Conservation (phyloP, 345 rosid genomes). For the Salix caprea region DNA sequence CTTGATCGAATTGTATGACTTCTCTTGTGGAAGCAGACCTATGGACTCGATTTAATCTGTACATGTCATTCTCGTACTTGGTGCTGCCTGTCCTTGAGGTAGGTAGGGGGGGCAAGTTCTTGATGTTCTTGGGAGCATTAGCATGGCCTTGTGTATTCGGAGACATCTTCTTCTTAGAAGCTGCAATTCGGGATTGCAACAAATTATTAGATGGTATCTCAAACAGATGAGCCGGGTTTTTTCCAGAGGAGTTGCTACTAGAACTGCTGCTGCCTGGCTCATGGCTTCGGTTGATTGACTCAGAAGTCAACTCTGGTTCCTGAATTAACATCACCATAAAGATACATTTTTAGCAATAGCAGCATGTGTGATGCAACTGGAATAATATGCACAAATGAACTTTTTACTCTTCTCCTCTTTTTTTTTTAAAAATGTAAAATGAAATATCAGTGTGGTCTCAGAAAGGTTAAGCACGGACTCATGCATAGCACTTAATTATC, state of each 20-base stretch:
- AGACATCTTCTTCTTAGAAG: slow-evolving; percentile 19
- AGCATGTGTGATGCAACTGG: not conserved
- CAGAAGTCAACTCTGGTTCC: slow-evolving; percentile 22
- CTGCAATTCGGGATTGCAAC: slow-evolving; percentile 18
- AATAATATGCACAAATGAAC: not conserved
- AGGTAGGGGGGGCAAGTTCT: slow-evolving; percentile 42
- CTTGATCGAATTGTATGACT: slow-evolving; percentile 30
- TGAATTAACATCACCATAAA: slow-evolving; percentile 10
- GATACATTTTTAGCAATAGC: no score
- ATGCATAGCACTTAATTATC: no score
- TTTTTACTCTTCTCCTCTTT: no score
- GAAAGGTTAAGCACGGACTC: no score
- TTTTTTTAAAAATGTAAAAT: no score
- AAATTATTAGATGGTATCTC: slow-evolving; percentile 14
- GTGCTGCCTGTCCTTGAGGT: slow-evolving; percentile 13
- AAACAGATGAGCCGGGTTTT: slow-evolving; percentile 10
- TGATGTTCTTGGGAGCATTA: slow-evolving; percentile 12
- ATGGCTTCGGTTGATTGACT: slow-evolving; percentile 13
- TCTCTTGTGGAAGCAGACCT: slow-evolving; percentile 58
- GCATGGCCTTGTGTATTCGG: slow-evolving; percentile 18
- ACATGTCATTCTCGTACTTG: slow-evolving; percentile 17
- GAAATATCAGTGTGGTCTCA: no score
- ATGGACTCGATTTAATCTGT: slow-evolving; percentile 34
- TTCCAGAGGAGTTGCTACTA: slow-evolving; percentile 34
- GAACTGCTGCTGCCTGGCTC: slow-evolving; percentile 30